Base-by-base conservation (phyloP, 2,329 filamentous ascomycete species). In the Talaromyces marneffei region DNA sequence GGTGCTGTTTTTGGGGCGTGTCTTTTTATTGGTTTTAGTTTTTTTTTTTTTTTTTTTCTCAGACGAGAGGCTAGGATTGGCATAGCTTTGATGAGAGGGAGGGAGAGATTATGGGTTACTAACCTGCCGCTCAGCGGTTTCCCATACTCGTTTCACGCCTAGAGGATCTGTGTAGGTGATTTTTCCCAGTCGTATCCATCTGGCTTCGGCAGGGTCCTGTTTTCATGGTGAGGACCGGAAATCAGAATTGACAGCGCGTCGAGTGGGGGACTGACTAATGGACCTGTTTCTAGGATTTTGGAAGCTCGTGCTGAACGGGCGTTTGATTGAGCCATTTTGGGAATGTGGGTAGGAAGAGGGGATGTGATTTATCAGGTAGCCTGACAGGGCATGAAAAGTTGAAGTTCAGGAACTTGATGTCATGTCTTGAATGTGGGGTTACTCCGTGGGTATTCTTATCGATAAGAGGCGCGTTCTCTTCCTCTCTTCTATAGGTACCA, bases 1-100 rank as follows among this genome's bases (percentile, higher is more conserved):
- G 12, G 79, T 78, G 44, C 82, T 80, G 23, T 81, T 83, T 63
- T 82, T 80, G 31, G 77, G 77, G 8, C 77, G 74, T 44, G 77
- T 79, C 76, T 79, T 37, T 59, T 18, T 10, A n/a, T n/a, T n/a
- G n/a, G n/a, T n/a, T n/a, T n/a, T n/a, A n/a, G n/a, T n/a, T n/a
- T n/a, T n/a, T n/a, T n/a, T n/a, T n/a, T n/a, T n/a, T n/a, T n/a
- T n/a, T n/a, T n/a, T n/a, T n/a, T n/a, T n/a, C n/a, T n/a, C n/a
- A n/a, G n/a, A n/a, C n/a, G n/a, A n/a, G n/a, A n/a, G n/a, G n/a
- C n/a, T n/a, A n/a, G n/a, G n/a, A n/a, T n/a, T n/a, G n/a, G n/a
- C n/a, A n/a, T n/a, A n/a, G n/a, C n/a, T 18, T 18, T 12, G 5
- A 23, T 14, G 12, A 12, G 29, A 9, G 46, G 6, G 27, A 37